These are phyloP conservation scores for Mycocentrospora acerina DNA, from an alignment of 2,329 filamentous ascomycete species.

Conservation along the genomic window DNA sequence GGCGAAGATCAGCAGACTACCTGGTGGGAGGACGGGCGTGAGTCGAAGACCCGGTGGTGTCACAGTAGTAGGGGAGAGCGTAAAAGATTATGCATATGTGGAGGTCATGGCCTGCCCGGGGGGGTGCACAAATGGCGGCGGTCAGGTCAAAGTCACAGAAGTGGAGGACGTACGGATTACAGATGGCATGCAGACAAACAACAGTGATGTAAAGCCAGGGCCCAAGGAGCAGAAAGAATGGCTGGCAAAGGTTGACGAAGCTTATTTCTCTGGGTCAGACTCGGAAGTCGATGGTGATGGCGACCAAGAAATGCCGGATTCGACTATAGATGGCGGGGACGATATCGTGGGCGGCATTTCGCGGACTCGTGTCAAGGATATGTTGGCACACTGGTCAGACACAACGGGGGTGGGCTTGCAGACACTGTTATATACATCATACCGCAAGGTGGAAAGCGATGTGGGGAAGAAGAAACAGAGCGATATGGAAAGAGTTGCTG, in stretches of 20 bases:
- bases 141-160: constrained; percentile 90
- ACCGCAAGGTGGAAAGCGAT: constrained; percentile 89
- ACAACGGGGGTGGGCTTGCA: constrained; percentile 70
- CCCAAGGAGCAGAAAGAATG: constrained; percentile 81
- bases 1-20: constrained; percentile 62
- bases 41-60: constrained; percentile 71
- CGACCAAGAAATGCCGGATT: constrained; percentile 35
- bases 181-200: constrained; percentile 26
- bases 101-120: constrained; percentile 99
- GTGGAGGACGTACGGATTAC: constrained; percentile 50
- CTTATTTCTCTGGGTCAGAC: constrained; percentile 76
- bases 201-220: constrained; percentile 57
- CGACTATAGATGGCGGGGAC: constrained; percentile 5
- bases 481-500: constrained; percentile 80
- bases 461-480: constrained; percentile 69
- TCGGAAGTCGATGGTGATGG: constrained; percentile 43
- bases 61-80: constrained; percentile 58
- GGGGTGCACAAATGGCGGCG: constrained; percentile 97
- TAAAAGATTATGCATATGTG: constrained; percentile 83
- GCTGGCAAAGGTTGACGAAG: constrained; percentile 58
- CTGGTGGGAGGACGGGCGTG: constrained; percentile 34
- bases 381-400: constrained; percentile 74
- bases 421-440: constrained; percentile 80
- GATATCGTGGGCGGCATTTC: constrained; percentile 64
- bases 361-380: constrained; percentile 63